Percentiles rank a stretch among this genome's conserved stretches.
phyloP scores from a whole-genome alignment of 148 eudicot species.

The Vaccinium corymbosum region DNA sequence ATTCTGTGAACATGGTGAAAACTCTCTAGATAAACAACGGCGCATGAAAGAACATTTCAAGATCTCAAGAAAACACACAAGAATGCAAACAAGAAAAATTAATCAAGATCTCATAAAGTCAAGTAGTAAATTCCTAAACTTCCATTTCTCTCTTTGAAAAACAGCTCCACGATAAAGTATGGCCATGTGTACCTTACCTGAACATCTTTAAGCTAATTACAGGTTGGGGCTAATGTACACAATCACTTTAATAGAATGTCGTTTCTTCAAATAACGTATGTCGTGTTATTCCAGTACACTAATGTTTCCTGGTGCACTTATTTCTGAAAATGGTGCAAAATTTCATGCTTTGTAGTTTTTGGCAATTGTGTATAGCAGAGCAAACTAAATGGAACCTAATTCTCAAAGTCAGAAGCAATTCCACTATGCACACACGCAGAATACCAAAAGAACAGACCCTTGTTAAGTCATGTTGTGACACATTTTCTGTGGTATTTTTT shows the following conservation, averaged over 20 bases:
- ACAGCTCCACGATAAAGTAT: neutral
- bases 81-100: neutral
- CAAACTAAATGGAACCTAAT: neutral
- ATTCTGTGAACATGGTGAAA: neutral
- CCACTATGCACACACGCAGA: neutral
- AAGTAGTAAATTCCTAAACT: neutral
- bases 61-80: neutral
- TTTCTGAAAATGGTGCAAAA: no score
- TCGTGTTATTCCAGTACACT: no score
- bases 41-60: neutral
- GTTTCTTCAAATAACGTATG: neutral
- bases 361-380: neutral
- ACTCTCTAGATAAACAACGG: neutral
- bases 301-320: no score
- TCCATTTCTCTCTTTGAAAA: neutral
- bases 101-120: neutral
- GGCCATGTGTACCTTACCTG: neutral
- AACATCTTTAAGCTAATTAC: conserved; percentile 3
- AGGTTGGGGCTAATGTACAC: neutral
- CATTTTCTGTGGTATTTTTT: neutral
- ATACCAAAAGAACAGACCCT: neutral
- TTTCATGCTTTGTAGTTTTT: no score
- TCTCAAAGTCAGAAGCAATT: neutral
- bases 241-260: neutral
- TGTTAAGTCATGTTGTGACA: neutral